Conservation (phyloP, 805 yeast species). For the Yarrowia sp. region DNA sequence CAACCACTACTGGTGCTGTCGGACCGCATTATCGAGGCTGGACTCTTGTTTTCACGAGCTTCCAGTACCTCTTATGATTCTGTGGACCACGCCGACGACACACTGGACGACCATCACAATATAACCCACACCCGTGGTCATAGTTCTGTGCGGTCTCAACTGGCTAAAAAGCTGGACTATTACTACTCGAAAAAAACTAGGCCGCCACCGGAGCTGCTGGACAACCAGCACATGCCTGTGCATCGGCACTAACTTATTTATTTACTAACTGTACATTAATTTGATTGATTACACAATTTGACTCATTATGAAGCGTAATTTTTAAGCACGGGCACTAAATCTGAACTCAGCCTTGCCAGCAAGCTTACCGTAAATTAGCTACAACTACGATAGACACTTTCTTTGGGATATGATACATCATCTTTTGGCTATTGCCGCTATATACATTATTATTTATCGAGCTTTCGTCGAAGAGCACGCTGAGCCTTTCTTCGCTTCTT, state of each 20-base stretch:
- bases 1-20: background rate
- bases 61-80: slow-evolving; percentile 7
- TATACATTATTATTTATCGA: slow-evolving; percentile 33
- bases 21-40: slow-evolving; percentile 16
- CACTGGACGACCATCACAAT: background rate
- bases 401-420: slow-evolving; percentile 21
- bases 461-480: slow-evolving; percentile 47
- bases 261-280: slow-evolving; percentile 22
- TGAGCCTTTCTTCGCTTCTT: slow-evolving; percentile 96
- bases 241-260: slow-evolving; percentile 24
- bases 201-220: slow-evolving; percentile 17
- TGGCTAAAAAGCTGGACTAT: slow-evolving; percentile 13
- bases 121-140: background rate
- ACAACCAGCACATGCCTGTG: slow-evolving; percentile 14
- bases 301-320: too few relatives aligned
- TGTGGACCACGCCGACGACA: background rate
- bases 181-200: slow-evolving; percentile 18
- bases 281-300: background rate
- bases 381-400: too few relatives aligned
- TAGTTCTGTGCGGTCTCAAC: background rate
- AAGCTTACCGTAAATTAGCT: too few relatives aligned
- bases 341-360: too few relatives aligned
- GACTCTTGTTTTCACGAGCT: slow-evolving; percentile 5
- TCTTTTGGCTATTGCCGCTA: slow-evolving; percentile 23
- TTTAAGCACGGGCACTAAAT: too few relatives aligned